These are phyloP conservation scores for Cocos nucifera DNA, from an alignment of 176 grass and related monocot species.

Conservation along the genomic window DNA sequence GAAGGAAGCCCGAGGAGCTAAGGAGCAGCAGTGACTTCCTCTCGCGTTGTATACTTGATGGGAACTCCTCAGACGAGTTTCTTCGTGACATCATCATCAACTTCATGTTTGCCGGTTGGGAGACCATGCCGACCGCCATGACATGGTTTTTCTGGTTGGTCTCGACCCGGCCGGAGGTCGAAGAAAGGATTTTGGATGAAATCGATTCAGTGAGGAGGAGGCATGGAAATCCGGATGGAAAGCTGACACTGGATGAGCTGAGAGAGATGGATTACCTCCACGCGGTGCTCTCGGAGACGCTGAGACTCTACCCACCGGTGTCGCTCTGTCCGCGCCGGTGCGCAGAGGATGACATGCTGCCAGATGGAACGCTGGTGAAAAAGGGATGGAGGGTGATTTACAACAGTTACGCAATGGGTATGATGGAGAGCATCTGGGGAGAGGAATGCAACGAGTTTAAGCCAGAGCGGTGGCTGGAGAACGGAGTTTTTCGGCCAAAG, in stretches of 20 bases:
- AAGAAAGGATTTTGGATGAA: conserved; percentile 43
- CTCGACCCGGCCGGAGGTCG: conserved; percentile 46
- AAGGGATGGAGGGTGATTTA: conserved; percentile 43
- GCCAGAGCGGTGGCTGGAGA: conserved; percentile 63
- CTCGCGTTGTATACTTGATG: conserved; percentile 40
- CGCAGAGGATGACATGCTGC: conserved; percentile 41
- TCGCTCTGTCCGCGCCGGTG: conserved; percentile 20
- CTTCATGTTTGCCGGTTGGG: conserved; percentile 59
- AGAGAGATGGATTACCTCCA: conserved; percentile 80
- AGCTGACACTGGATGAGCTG: conserved; percentile 41
- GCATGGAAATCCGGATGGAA: not conserved
- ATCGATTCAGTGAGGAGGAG: conserved; percentile 30
- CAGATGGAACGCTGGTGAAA: conserved; percentile 49
- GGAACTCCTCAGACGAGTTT: conserved; percentile 33
- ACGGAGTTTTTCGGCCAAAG: conserved; percentile 40
- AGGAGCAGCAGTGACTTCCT: conserved; percentile 48
- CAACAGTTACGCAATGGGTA: conserved; percentile 46
- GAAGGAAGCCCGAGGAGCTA: conserved; percentile 21
- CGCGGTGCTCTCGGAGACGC: conserved; percentile 61
- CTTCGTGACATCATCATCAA: conserved; percentile 75
- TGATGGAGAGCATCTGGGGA: conserved; percentile 51
- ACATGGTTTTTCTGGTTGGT: conserved; percentile 87
- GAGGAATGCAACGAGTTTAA: conserved; percentile 31
- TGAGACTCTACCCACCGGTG: conserved; percentile 69
- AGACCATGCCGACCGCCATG: conserved; percentile 58